phyloP scores from a whole-genome alignment of 2,329 filamentous ascomycete species.

The Xylaria sp. region DNA sequence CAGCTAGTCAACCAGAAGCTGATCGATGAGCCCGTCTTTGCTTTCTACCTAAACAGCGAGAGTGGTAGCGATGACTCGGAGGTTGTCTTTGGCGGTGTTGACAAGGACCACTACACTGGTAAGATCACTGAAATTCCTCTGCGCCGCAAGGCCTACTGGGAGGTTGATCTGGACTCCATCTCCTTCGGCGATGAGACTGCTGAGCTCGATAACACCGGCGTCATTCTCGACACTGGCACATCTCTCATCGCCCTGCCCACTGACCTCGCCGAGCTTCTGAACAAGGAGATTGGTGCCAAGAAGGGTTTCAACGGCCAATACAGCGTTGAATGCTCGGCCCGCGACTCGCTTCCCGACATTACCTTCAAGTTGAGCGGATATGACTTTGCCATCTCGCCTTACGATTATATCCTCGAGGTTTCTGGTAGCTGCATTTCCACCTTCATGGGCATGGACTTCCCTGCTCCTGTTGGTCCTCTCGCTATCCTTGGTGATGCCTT shows the following conservation, averaged over 20 bases:
- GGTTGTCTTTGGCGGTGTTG: slow-evolving; percentile 88
- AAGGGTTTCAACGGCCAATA: slow-evolving; percentile 98
- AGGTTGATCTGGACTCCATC: slow-evolving; percentile 95
- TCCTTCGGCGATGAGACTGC: slow-evolving; percentile 86
- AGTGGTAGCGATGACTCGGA: slow-evolving; percentile 78
- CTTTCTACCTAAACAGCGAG: slow-evolving; percentile 91
- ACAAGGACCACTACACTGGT: slow-evolving; percentile 82
- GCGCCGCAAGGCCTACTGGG: slow-evolving; percentile 99
- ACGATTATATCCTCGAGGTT: slow-evolving; percentile 96
- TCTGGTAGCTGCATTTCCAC: slow-evolving; percentile 96
- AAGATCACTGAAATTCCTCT: slow-evolving; percentile 93
- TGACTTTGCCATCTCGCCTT: slow-evolving; percentile 89
- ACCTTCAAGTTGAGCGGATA: slow-evolving; percentile 90
- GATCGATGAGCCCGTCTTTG: slow-evolving; percentile 91
- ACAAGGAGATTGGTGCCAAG: slow-evolving; percentile 97
- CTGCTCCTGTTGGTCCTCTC: slow-evolving; percentile 86
- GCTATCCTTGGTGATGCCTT: slow-evolving; percentile 93
- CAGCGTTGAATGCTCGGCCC: slow-evolving; percentile 87
- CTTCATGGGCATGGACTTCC: slow-evolving; percentile 97
- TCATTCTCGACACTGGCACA: slow-evolving; percentile 97
- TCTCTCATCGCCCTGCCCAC: slow-evolving; percentile 95
- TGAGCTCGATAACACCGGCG: slow-evolving; percentile 92
- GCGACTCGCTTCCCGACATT: slow-evolving; percentile 85
- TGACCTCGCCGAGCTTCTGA: slow-evolving; percentile 92
- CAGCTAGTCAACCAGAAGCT: slow-evolving; percentile 91